These are phyloP conservation scores for Hibiscus tridactylites DNA, from an alignment of 345 rosid species.

Conservation along the genomic window DNA sequence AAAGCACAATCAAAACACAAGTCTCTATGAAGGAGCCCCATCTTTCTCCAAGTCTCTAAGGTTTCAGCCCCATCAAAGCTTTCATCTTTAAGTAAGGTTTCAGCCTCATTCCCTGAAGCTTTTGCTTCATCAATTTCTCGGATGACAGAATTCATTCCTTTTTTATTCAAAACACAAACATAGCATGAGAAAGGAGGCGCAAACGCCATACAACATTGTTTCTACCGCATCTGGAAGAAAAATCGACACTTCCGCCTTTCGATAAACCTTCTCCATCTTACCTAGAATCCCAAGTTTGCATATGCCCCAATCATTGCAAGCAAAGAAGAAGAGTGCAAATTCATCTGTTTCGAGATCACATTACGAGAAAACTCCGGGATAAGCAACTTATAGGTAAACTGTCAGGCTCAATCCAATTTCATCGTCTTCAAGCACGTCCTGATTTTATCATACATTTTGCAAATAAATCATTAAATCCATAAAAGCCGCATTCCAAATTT, in stretches of 20 bases:
- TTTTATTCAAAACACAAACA: too few relatives aligned
- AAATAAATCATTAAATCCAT: neutral
- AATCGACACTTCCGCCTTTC: conserved; percentile 27
- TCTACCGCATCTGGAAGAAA: conserved; percentile 31
- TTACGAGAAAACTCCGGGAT: conserved; percentile 48
- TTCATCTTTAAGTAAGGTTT: conserved; percentile 49
- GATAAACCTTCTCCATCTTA: conserved; percentile 48
- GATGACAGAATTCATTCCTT: too few relatives aligned
- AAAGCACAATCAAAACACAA: too few relatives aligned
- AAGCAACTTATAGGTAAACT: conserved; percentile 53
- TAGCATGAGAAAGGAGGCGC: conserved; percentile 38
- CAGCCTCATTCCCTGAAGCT: conserved; percentile 48
- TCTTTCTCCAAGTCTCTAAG: neutral
- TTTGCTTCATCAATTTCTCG: conserved; percentile 49
- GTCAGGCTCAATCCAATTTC: conserved; percentile 49
- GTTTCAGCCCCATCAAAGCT: conserved; percentile 5
- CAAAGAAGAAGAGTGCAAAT: conserved; percentile 32
- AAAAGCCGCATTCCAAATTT: neutral
- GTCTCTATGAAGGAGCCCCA: neutral
- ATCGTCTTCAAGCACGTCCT: conserved; percentile 45
- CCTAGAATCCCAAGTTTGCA: conserved; percentile 39
- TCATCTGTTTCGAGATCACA: conserved; percentile 41
- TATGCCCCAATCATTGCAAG: conserved; percentile 60
- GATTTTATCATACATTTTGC: conserved; percentile 63
- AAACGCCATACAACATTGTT: neutral